A percentile compares a stretch with the other conserved stretches of the same genome.
These are phyloP conservation scores for Aspergillus saccharolyticus DNA, from an alignment of 495 filamentous ascomycete species.

Conservation along the genomic window DNA sequence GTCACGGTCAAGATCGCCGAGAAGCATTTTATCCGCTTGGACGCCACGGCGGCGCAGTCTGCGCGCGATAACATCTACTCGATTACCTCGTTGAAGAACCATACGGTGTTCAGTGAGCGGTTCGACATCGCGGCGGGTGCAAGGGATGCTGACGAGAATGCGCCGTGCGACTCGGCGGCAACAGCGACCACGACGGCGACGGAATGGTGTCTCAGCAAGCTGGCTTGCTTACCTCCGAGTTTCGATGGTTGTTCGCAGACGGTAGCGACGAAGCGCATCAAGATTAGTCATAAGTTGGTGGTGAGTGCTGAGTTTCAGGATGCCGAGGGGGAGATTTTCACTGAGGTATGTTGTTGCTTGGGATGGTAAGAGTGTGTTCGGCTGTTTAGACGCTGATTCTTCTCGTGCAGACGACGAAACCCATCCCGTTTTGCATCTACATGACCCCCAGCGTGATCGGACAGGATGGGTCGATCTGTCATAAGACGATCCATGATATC, in stretches of 20 bases:
- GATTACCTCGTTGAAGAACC: constrained; percentile 11
- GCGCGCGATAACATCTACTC: constrained; percentile 4
- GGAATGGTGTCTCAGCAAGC: background rate
- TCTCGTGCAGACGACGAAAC: background rate
- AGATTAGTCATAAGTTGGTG: background rate
- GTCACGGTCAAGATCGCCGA: constrained; percentile 12
- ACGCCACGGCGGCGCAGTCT: constrained; percentile 20
- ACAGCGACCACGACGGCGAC: too few relatives aligned
- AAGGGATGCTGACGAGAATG: background rate
- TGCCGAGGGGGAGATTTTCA: background rate
- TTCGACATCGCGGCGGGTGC: background rate
- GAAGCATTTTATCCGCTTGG: constrained; percentile 15
- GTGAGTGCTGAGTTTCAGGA: background rate
- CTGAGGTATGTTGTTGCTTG: background rate
- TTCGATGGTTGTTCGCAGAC: background rate
- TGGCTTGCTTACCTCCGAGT: background rate
- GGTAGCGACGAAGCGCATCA: background rate
- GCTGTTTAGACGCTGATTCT: background rate
- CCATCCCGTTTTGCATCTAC: background rate
- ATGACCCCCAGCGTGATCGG: background rate
- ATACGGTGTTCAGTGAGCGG: constrained; percentile 11
- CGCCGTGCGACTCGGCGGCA: background rate
- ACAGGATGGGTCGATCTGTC: background rate
- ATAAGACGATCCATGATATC: background rate
- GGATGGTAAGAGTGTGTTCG: background rate